These are phyloP conservation scores for Populus hybrid DNA, from an alignment of 441 rosid genomes.

Conservation along the genomic window DNA sequence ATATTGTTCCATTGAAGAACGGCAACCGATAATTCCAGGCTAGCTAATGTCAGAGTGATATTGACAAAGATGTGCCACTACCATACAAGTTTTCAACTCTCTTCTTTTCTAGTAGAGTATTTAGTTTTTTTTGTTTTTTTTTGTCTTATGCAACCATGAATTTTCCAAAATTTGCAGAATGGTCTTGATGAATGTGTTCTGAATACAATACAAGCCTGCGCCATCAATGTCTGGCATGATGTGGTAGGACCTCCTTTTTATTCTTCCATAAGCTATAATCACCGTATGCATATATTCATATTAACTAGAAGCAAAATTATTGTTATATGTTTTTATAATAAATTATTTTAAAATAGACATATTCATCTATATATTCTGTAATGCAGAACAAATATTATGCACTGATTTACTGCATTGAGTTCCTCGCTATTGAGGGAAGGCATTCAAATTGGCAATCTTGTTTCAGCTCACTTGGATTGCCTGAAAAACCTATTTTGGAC, in stretches of 20 bases:
- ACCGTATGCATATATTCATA: background rate
- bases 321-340: background rate
- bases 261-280: background rate
- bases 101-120: background rate
- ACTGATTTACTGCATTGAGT: conserved; percentile 45
- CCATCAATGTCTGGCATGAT: conserved; percentile 33
- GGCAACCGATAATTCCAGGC: background rate
- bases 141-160: background rate
- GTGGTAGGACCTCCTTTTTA: conserved; percentile 30
- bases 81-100: background rate
- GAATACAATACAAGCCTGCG: conserved; percentile 50
- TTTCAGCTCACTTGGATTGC: conserved; percentile 32
- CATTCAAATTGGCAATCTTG: conserved; percentile 35
- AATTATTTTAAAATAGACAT: background rate
- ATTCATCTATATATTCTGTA: background rate
- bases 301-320: background rate
- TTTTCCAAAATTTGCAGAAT: conserved; percentile 33
- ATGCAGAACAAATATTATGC: conserved; percentile 41
- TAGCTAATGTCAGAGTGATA: background rate
- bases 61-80: background rate
- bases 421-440: conserved; percentile 27
- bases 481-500: conserved; percentile 24
- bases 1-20: background rate
- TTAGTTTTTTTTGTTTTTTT: background rate
- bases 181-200: conserved; percentile 44